Conservation (phyloP, 306 rosid genomes). For the Leucaena leucocephala region DNA sequence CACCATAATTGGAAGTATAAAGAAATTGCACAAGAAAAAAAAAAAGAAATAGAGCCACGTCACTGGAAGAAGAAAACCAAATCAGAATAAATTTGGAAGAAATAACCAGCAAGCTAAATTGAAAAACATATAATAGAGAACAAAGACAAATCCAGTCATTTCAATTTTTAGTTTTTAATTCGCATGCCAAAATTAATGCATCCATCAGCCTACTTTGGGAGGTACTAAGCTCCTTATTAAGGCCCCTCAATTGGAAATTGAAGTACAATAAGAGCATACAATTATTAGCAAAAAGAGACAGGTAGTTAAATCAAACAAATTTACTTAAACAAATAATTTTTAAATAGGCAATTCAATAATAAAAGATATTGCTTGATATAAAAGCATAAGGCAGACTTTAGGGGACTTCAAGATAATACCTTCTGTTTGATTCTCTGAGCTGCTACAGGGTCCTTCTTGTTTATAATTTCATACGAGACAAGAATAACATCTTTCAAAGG, state of each 20-base stretch:
- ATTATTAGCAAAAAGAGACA: no score
- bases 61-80: background rate
- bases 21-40: slow-evolving; percentile 22
- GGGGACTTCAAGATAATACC: slow-evolving; percentile 48
- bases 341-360: slow-evolving; percentile 3
- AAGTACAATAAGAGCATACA: no score
- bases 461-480: slow-evolving; percentile 85
- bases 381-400: background rate
- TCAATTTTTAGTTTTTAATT: no score
- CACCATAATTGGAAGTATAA: slow-evolving; percentile 33
- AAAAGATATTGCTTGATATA: slow-evolving; percentile 17
- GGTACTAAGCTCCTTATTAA: no score
- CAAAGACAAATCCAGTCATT: no score
- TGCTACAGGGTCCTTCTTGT: slow-evolving; percentile 89
- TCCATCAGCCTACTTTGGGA: no score
- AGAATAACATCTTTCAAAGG: slow-evolving; percentile 90
- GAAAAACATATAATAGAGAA: no score
- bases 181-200: no score
- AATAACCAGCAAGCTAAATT: no score
- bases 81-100: no score
- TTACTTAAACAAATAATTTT: background rate
- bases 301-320: no score
- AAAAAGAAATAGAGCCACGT: background rate
- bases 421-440: slow-evolving; percentile 85
- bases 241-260: no score